phyloP scores from a whole-genome alignment of 2,329 filamentous ascomycete genomes.

The Fusarium lyarnte region DNA sequence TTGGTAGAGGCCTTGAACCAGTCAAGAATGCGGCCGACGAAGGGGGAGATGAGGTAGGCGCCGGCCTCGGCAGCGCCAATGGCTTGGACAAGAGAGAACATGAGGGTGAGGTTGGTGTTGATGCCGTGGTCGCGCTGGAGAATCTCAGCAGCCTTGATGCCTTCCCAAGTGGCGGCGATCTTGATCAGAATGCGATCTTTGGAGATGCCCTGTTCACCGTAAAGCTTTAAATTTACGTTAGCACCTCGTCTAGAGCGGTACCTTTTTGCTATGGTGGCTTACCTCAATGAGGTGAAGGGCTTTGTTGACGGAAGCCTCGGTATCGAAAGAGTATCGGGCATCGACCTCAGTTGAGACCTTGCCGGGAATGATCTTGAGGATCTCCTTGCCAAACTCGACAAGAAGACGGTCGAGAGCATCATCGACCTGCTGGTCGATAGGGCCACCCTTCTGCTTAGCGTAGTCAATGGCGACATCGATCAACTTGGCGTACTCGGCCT shows the following conservation, averaged over 20 bases:
- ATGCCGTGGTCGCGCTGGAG: slow-evolving; percentile 95
- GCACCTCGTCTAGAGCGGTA: slow-evolving; percentile 13
- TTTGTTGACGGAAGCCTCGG: slow-evolving; percentile 91
- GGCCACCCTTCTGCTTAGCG: slow-evolving; percentile 79
- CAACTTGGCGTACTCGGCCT: slow-evolving; percentile 92
- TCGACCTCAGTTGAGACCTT: slow-evolving; percentile 99
- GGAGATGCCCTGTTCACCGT: slow-evolving; percentile 88
- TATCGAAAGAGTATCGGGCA: slow-evolving; percentile 94
- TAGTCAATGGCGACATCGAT: slow-evolving; percentile 87
- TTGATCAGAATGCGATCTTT: slow-evolving; percentile 98
- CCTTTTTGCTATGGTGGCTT: slow-evolving; percentile 46
- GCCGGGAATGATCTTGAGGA: slow-evolving; percentile 94
- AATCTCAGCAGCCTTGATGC: slow-evolving; percentile 98
- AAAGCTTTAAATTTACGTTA: slow-evolving; percentile 70
- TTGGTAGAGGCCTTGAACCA: slow-evolving; percentile 98
- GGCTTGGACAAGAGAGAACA: slow-evolving; percentile 96
- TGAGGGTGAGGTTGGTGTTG: slow-evolving; percentile 98
- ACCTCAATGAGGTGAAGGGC: slow-evolving; percentile 97
- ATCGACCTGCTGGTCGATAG: slow-evolving; percentile 85
- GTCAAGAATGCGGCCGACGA: slow-evolving; percentile 98
- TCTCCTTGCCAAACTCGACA: slow-evolving; percentile 98
- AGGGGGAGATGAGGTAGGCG: slow-evolving; percentile 98
- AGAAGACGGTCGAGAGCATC: slow-evolving; percentile 91
- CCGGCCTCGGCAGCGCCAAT: slow-evolving; percentile 95
- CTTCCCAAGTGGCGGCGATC: slow-evolving; percentile 99